Evolutionary conservation across 352 stramenopile genomes (phyloP).

Genomic region (Globisporangium alternatum): DNA sequence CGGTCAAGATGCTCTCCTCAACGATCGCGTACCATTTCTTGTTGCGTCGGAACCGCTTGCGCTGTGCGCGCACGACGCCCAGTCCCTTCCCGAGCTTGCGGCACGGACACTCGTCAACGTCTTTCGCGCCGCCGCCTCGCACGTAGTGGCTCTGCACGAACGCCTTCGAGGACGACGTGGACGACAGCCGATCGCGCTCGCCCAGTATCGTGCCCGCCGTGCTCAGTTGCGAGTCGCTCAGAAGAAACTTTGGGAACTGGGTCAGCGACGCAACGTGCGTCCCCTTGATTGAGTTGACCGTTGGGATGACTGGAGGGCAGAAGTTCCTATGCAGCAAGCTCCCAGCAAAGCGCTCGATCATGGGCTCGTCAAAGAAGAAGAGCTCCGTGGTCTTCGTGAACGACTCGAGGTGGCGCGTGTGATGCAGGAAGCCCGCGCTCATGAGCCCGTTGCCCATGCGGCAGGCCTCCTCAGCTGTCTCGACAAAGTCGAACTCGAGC

Average conservation of each 20-base stretch:
- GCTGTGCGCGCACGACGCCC: conserved; percentile 23
- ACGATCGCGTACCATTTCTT: conserved; percentile 50
- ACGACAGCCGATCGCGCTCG: conserved; percentile 20
- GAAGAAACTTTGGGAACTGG: conserved; percentile 6
- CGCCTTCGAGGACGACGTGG: conserved; percentile 26
- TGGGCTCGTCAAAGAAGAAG: conserved; percentile 46
- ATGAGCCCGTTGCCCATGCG: conserved; percentile 61
- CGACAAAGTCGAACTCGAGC: conserved; percentile 52
- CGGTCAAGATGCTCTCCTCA: conserved; percentile 34
- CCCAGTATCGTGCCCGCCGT: not conserved
- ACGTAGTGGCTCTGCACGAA: conserved; percentile 16
- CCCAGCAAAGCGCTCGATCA: conserved; percentile 23
- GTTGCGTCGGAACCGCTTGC: conserved; percentile 42
- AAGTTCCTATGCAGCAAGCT: conserved; percentile 15
- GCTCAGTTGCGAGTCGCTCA: conserved; percentile 9
- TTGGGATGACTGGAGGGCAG: conserved; percentile 8
- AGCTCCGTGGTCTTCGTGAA: conserved; percentile 50
- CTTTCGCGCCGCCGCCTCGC: conserved; percentile 17
- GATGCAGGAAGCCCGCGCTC: conserved; percentile 64
- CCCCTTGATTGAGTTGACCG: not conserved
- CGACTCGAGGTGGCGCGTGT: conserved; percentile 37
- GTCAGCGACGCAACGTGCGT: conserved; percentile 11
- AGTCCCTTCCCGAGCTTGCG: conserved; percentile 43
- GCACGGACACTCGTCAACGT: conserved; percentile 36
- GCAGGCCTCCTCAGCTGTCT: conserved; percentile 42